phyloP scores from a whole-genome alignment of 225 moss, liverwort and hornwort species.

The Physcomitrellopsis africana region DNA sequence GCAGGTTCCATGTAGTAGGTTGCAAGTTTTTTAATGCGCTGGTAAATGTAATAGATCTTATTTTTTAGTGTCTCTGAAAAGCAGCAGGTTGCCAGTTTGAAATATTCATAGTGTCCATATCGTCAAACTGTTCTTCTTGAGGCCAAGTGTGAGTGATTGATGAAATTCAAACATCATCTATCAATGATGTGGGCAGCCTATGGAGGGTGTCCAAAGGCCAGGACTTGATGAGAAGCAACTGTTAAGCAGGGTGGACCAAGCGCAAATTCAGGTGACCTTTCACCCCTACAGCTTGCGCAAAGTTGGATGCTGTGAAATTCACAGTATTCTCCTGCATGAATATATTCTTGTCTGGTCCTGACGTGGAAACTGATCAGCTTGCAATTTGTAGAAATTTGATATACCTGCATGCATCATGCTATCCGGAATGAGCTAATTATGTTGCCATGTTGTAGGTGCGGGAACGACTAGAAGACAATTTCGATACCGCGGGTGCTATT shows the following conservation, averaged over 20 bases:
- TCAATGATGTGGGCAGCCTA: slow-evolving; percentile 46
- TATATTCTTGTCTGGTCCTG: slow-evolving; percentile 6
- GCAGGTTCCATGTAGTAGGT: not conserved
- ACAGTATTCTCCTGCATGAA: not conserved
- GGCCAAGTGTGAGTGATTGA: slow-evolving; percentile 4
- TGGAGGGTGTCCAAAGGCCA: slow-evolving; percentile 57
- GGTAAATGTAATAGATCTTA: slow-evolving; percentile 10
- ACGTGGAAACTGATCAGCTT: not conserved
- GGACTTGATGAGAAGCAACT: slow-evolving; percentile 63
- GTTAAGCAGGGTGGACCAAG: slow-evolving; percentile 43
- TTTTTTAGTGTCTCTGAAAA: slow-evolving; percentile 12
- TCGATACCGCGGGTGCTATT: slow-evolving; percentile 84
- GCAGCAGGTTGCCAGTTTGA: not conserved
- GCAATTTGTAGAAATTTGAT: not conserved
- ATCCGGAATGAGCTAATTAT: slow-evolving; percentile 19
- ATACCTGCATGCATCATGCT: not conserved
- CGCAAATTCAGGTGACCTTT: slow-evolving; percentile 52
- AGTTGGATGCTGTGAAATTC: slow-evolving; percentile 4
- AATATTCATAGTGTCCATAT: slow-evolving; percentile 5
- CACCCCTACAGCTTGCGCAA: slow-evolving; percentile 4
- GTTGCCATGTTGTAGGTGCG: slow-evolving; percentile 53
- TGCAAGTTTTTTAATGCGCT: not conserved
- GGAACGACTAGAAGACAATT: slow-evolving; percentile 85
- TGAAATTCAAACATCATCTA: slow-evolving; percentile 20
- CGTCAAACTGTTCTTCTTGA: not conserved